Conservation (phyloP, 2,329 filamentous ascomycete species). For the Clonostachys sp. region DNA sequence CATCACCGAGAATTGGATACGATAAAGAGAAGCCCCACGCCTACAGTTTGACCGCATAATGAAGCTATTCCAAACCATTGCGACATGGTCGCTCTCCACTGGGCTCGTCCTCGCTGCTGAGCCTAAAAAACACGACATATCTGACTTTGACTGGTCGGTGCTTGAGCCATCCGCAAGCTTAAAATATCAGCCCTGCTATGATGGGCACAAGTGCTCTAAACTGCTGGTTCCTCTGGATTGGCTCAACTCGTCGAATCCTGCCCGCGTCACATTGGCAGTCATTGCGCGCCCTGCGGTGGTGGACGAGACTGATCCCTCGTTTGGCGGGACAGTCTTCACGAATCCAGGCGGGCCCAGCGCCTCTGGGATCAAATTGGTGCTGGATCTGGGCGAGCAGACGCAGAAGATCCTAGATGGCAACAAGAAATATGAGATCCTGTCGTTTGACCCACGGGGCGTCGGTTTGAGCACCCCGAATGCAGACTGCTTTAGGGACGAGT, state of each 20-base stretch:
- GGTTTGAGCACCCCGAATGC: conserved; percentile 25
- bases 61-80: too few relatives aligned
- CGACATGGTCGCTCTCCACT: too few relatives aligned
- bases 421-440: conserved; percentile 32
- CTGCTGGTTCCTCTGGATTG: conserved; percentile 38
- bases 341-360: conserved; percentile 41
- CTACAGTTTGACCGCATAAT: too few relatives aligned
- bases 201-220: conserved; percentile 29
- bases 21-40: too few relatives aligned
- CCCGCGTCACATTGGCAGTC: conserved; percentile 31
- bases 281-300: conserved; percentile 32
- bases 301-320: conserved; percentile 24
- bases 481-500: conserved; percentile 24
- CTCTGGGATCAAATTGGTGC: conserved; percentile 25
- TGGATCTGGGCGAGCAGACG: conserved; percentile 15
- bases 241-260: conserved; percentile 17
- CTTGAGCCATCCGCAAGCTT: conserved; percentile 26
- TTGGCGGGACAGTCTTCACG: conserved; percentile 33
- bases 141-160: conserved; percentile 25
- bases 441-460: conserved; percentile 39
- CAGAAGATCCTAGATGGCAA: conserved; percentile 11
- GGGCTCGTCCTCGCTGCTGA: too few relatives aligned
- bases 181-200: conserved; percentile 33
- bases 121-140: too few relatives aligned
- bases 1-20: too few relatives aligned